These are phyloP conservation scores for Trypanosoma brucei DNA, from an alignment of 208 protist genomes.

Conservation along the genomic window DNA sequence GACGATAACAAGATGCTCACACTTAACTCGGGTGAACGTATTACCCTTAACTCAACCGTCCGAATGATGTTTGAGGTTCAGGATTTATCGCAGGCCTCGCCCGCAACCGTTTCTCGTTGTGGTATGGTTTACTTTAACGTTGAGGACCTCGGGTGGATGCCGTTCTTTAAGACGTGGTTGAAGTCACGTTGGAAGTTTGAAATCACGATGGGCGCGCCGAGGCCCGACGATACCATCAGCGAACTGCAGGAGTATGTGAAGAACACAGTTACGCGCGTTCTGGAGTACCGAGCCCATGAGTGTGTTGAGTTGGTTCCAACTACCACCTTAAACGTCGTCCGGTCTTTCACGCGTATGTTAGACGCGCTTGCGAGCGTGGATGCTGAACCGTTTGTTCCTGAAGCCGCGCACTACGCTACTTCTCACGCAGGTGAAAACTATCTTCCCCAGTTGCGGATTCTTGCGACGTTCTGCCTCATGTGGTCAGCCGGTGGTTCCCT, in stretches of 20 bases:
- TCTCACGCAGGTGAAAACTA: slow-evolving; percentile 86
- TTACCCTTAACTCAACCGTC: slow-evolving; percentile 94
- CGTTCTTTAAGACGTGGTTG: slow-evolving; percentile 94
- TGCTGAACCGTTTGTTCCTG: slow-evolving; percentile 66
- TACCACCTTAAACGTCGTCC: slow-evolving; percentile 83
- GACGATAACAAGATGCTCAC: slow-evolving; percentile 99
- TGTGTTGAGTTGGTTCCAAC: slow-evolving; percentile 91
- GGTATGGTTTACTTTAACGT: slow-evolving; percentile 98
- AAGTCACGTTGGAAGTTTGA: slow-evolving; percentile 77
- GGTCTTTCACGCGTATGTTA: slow-evolving; percentile 93
- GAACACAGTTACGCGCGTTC: slow-evolving; percentile 68
- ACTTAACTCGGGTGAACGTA: slow-evolving; percentile 97
- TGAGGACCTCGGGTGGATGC: slow-evolving; percentile 93
- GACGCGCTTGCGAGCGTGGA: slow-evolving; percentile 92
- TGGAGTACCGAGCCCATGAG: slow-evolving; percentile 78
- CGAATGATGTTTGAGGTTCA: slow-evolving; percentile 98
- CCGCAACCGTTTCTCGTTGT: slow-evolving; percentile 97
- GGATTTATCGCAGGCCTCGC: slow-evolving; percentile 96
- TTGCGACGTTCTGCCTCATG: slow-evolving; percentile 94
- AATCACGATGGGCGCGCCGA: slow-evolving; percentile 83
- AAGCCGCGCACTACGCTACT: slow-evolving; percentile 59
- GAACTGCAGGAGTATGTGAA: slow-evolving; percentile 85
- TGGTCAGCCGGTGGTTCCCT: slow-evolving; percentile 94
- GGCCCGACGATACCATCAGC: slow-evolving; percentile 83
- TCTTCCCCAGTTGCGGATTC: slow-evolving; percentile 89